Evolutionary conservation across 2,329 filamentous ascomycete genomes (phyloP), one percentile per base, ranked within the genome.

Genomic region (Colletotrichum aenigma): DNA sequence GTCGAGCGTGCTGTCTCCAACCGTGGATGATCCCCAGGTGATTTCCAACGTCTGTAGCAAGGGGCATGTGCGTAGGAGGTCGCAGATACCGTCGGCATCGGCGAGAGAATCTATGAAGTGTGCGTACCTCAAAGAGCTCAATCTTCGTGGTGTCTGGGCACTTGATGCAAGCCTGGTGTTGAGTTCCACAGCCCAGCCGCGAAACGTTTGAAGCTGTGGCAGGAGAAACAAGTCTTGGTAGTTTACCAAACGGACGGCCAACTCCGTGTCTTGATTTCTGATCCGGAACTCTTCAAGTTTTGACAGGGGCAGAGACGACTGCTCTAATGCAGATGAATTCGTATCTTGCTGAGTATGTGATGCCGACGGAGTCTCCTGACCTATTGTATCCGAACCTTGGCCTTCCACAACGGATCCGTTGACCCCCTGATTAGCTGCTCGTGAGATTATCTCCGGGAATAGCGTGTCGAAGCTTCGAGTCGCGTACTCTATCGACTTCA

Each of bases 111-210:
- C 15, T 30, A 16, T 28, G 32, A 66, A 30, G 62, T 66, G 43
- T 18, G 62, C 62, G 4, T 66, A 38, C 18, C 36, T 48, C 62
- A 66, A 6, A 15, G 36, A 18, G 16, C 36, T 48, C 26, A 21
- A 1, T 21, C 7, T 26, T 61, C 58, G 58, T n/a, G 34, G 24
- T 66, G 26, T 30, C 24, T 66, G 32, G 18, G 32, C 61, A 4
- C 3, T 24, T 64, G 24, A 6, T 32, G 62, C 36, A 10, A 66
- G 24, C 3, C 8, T 48, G 16, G 62, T 66, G 5, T 66, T 21
- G 26, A 66, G 62, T 13, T 66, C 62, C 21, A 66, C 62, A 1
- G 62, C 62, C n/a, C 62, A 66, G 62, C 62, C 62, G 26, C 62
- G 62, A 26, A 66, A 66, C 13, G 26, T 66, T n/a, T 21, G 9